Base-by-base conservation (phyloP, 2,329 filamentous ascomycete species). In the Ophiostoma montium region DNA sequence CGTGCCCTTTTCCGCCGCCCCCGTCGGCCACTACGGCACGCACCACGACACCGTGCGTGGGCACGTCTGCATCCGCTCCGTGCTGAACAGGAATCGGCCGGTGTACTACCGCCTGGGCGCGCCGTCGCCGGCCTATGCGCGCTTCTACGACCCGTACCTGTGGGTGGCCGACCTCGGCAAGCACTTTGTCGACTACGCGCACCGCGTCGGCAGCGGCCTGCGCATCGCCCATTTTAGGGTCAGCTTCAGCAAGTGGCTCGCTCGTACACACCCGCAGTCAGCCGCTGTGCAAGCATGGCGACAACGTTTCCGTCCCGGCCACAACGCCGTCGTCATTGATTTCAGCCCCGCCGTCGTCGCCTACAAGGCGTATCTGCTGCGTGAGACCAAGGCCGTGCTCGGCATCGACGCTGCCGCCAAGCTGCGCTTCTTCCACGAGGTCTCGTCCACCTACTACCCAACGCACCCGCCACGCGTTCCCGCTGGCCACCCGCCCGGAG, bases 81-180 rank as follows among this genome's bases (percentile, higher is more conserved):
- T 55, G 0, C 47, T 64, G 0, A 74, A 75, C 48, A 61, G 57
- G 0, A 57, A 58, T 1, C 58, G 54, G 59, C 58, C 15, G 53
- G 60, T 86, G 0, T 90, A 80, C 67, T 92, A 88, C 58, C 70
- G 70, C 10, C 62, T 94, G 0, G 60, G 60, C 2, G 60, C 48
- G 0, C 82, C 86, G 0, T 68, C 77, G 0, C 27, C 53, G 0
- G 77, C 80, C 35, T 94, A 92, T 57, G 53, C 52, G 11, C 65
- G 76, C 2, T 88, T 81, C 56, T 74, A 80, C 51, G 45, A 63
- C 0, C 70, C 76, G 0, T 90, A 87, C 53, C 52, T 80, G 35
- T 92, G 84, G 84, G 62, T 89, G 1, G 81, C 78, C 0, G 72
- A 82, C 47, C 65, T 92, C 0, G 70, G 75, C 0, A 90, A 89